Evolutionary conservation across 2,329 filamentous ascomycete species (phyloP).

Genomic region (Plectosphaerella cucumerina): DNA sequence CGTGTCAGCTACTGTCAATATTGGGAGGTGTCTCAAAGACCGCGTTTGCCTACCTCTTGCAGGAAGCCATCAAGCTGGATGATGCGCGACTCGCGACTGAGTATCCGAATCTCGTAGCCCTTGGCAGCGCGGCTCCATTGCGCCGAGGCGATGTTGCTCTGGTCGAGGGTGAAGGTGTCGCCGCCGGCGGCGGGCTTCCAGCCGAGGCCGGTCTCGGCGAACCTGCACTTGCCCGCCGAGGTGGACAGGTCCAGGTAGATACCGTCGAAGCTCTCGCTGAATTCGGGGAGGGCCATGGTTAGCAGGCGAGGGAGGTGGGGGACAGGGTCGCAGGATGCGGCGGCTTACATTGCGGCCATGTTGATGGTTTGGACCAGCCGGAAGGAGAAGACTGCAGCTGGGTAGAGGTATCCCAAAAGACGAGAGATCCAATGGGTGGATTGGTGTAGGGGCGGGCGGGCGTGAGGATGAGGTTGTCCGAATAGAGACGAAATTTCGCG

Average conservation of each 20-base stretch:
- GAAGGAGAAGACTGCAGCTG: not conserved
- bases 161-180: slow-evolving; percentile 91
- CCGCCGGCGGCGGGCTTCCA: slow-evolving; percentile 89
- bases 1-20: not conserved
- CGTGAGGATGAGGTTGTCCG: not conserved
- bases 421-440: not conserved
- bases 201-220: slow-evolving; percentile 89
- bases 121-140: slow-evolving; percentile 94
- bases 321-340: not conserved
- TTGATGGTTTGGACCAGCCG: slow-evolving; percentile 3
- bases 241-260: slow-evolving; percentile 96
- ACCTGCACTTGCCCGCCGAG: slow-evolving; percentile 86
- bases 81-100: slow-evolving; percentile 77
- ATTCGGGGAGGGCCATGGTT: slow-evolving; percentile 6
- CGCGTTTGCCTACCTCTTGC: slow-evolving; percentile 54
- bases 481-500: no score
- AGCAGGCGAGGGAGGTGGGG: not conserved
- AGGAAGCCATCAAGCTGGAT: slow-evolving; percentile 94
- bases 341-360: slow-evolving; percentile 22
- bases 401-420: not conserved
- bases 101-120: slow-evolving; percentile 90
- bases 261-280: slow-evolving; percentile 88
- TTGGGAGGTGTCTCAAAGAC: not conserved
- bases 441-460: not conserved
- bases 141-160: slow-evolving; percentile 76